Base-by-base conservation (phyloP, 1,284 basidiomycete genomes). In the Austroboletus niveus region DNA sequence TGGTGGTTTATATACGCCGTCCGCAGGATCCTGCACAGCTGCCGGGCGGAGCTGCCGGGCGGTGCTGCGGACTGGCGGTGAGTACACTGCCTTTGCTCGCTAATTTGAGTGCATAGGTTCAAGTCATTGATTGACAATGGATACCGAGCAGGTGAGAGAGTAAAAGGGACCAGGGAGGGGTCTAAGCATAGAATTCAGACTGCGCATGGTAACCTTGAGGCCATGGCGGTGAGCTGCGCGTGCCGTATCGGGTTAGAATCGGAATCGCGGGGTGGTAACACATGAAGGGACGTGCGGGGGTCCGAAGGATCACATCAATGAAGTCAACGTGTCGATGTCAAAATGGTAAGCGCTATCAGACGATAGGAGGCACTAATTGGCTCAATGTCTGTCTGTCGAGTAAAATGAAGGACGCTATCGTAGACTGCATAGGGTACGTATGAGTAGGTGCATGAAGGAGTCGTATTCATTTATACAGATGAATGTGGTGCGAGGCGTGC, bases 401-500 rank as follows among this genome's bases (percentile, higher is more conserved):
- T 29, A 48, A 42, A 42, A 24, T 10, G 22, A n/a, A 45, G 17
- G 35, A 42, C 22, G 44, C 43, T 64, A 62, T 58, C 53, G 57
- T 54, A 57, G 48, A 55, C 51, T 52, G 55, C 59, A 58, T 60
- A 50, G 32, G 29, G 39, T 15, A 44, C 5, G 45, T 58, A 45
- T 40, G 41, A 46, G 34, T 45, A 47, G 46, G 45, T 34, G 17
- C 56, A 54, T 54, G 48, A 51, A 59, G 32, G 47, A 48, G 43
- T 22, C n/a, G 7, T 20, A 22, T 58, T 54, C 48, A 49, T 54
- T 51, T 52, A 54, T 56, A 54, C 49, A 63, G 49, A 49, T 52
- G 61, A 46, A 48, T 42, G 57, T 42, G 44, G 58, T 52, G 52
- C 45, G 45, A 49, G 53, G 54, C 48, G 51, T 63, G 60, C 64